Evolutionary conservation across 2,329 filamentous ascomycete genomes (phyloP), one percentile per base, ranked within the genome.

Genomic region (Colletotrichum tofieldiae): DNA sequence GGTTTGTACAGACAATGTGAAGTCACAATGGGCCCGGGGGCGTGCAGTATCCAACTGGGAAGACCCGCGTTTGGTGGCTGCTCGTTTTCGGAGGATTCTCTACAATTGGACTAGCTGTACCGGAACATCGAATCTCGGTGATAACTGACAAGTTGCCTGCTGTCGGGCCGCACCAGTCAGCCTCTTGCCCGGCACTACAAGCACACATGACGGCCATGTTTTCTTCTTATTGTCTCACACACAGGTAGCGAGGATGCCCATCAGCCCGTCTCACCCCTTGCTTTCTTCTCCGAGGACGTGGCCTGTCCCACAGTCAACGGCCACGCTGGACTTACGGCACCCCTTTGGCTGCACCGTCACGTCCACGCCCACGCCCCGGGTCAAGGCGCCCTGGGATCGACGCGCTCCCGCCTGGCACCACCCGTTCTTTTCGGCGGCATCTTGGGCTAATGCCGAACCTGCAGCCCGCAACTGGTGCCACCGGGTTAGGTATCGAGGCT

Each of bases 171-270:
- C 58, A 26, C 52, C 56, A 59, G 39, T 51, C 51, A 47, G 35
- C 67, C 52, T 62, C 56, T 43, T 49, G 43, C 45, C 26, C 54
- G 39, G 56, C 54, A 54, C 29, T 52, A 45, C 32, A 59, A 68
- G 14, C 43, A 58, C 26, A 41, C 37, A 58, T 45, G 64, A 66
- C 54, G 56, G 35, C 35, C 49, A 63, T 54, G 12, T 18, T 69
- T 72, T 47, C 69, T 72, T 69, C 18, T 69, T 41, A 29, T 26
- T 54, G 65, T 72, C 65, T 72, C 59, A 54, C 45, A 49, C 52
- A 59, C 65, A 58, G 47, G 29, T 32, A 58, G 9, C 37, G 29
- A 23, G 29, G 29, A 55, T 20, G 23, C 45, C n/a, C 32, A 60
- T 64, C 43, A 54, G 65, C 37, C 35, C 47, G 54, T n/a, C 54